phyloP scores from a whole-genome alignment of 345 rosid species.

The Heritiera fomes region DNA sequence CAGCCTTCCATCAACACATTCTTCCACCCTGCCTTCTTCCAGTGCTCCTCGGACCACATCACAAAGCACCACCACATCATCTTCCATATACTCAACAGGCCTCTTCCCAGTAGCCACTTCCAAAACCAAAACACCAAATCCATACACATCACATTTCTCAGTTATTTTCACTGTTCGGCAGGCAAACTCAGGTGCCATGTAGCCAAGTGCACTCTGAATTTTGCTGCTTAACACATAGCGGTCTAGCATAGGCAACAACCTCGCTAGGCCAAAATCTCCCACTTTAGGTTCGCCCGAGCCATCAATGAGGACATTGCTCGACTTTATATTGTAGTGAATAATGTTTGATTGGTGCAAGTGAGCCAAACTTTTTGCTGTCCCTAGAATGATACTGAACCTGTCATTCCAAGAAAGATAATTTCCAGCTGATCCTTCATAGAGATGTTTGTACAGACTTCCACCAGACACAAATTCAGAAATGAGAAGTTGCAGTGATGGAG shows the following conservation, averaged over 20 bases:
- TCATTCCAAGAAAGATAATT: conserved; percentile 77
- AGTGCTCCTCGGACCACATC: conserved; percentile 92
- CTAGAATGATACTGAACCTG: conserved; percentile 80
- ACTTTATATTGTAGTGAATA: conserved; percentile 92
- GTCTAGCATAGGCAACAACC: conserved; percentile 94
- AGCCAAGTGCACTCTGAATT: conserved; percentile 94
- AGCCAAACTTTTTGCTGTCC: conserved; percentile 87
- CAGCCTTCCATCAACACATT: conserved; percentile 69
- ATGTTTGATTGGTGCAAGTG: conserved; percentile 78
- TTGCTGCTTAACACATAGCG: conserved; percentile 88
- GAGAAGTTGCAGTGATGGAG: conserved; percentile 84
- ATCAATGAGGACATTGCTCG: conserved; percentile 82
- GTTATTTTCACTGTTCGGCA: conserved; percentile 93
- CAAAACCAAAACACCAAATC: conserved; percentile 81
- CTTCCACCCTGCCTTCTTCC: conserved; percentile 87
- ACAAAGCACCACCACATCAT: conserved; percentile 93
- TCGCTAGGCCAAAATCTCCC: conserved; percentile 87
- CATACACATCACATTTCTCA: conserved; percentile 92
- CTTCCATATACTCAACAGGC: conserved; percentile 99
- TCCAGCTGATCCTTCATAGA: conserved; percentile 64
- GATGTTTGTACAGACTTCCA: conserved; percentile 87
- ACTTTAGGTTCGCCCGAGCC: conserved; percentile 81
- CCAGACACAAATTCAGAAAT: conserved; percentile 80
- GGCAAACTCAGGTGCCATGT: conserved; percentile 99
- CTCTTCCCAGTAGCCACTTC: conserved; percentile 88